Evolutionary conservation across 163 green algal species (phyloP), one percentile per base, ranked within the genome.

Genomic region (Chloromonas sp.): DNA sequence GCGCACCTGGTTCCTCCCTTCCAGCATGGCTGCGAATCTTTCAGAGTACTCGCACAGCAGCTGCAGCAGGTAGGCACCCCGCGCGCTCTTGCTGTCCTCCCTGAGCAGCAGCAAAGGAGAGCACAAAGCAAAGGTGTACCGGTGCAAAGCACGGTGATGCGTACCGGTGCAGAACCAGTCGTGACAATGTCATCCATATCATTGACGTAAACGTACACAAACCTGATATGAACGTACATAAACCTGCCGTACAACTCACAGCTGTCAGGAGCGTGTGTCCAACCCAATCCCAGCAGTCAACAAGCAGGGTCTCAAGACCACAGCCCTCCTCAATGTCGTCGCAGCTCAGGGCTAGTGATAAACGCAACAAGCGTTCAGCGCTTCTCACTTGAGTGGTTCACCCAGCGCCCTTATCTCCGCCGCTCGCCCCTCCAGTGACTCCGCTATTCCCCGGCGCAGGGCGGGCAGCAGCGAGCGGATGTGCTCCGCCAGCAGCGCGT

Each of bases 401-500:
- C 94, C 94, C 70, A 93, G 91, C 60, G 88, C 82, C 58, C 76
- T 59, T 58, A 96, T 85, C 92, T 97, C 94, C 5, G 58, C 70
- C 0, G 85, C 13, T 1, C 36, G 87, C 82, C 14, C 84, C 83
- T 95, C 91, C 58, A 94, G 81, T 57, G 89, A 86, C 2, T 90
- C 85, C 62, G 91, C 87, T 1, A 96, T 91, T n/a, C 85, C 85
- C 15, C 61, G 62, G 1, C 92, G 89, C 81, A 96, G 88, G 1
- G 83, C 84, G 13, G 95, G 94, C 84, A 98, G 91, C 83, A 95
- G 70, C 36, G 81, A 76, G 3, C 91, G 88, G 87, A 98, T 98
- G 92, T 98, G 95, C 60, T 96, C 91, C 84, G 95, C 94, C 70
- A 98, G 90, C 70, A 98, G 95, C 59, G 78, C 78, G 88, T 98